These are phyloP conservation scores for Aureobasidium melanogenum DNA, from an alignment of 2,329 filamentous ascomycete species.

Conservation along the genomic window DNA sequence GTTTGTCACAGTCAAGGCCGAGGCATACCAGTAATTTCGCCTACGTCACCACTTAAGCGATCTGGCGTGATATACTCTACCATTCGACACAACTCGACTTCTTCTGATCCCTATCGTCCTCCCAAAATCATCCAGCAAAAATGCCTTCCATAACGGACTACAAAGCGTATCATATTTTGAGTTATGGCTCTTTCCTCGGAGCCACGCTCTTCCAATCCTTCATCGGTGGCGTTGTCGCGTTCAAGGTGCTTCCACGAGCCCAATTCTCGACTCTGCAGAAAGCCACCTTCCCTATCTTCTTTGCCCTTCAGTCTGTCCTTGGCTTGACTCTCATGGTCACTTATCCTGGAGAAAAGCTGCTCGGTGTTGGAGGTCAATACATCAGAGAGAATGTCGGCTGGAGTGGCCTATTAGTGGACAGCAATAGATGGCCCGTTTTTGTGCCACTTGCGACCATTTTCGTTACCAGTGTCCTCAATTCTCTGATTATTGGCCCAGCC, in stretches of 20 bases:
- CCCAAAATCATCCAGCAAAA: neutral
- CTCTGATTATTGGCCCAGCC: constrained; percentile 61
- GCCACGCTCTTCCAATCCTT: constrained; percentile 85
- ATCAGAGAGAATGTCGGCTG: constrained; percentile 21
- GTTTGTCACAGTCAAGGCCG: neutral
- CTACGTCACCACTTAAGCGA: constrained; percentile 5
- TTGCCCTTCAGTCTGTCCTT: constrained; percentile 68
- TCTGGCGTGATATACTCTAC: constrained; percentile 1
- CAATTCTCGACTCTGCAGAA: constrained; percentile 76
- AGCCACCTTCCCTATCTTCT: constrained; percentile 80
- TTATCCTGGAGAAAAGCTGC: constrained; percentile 54
- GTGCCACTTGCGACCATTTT: constrained; percentile 62
- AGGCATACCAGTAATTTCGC: neutral
- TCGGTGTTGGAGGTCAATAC: constrained; percentile 17
- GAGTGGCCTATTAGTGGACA: constrained; percentile 42
- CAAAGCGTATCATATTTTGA: constrained; percentile 67
- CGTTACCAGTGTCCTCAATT: constrained; percentile 61
- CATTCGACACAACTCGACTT: neutral
- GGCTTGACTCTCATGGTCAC: constrained; percentile 69
- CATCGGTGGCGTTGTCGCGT: constrained; percentile 63
- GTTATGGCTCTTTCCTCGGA: constrained; percentile 76
- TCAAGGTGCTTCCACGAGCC: constrained; percentile 64
- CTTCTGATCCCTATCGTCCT: neutral
- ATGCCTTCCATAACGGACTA: constrained; percentile 40
- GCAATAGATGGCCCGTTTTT: constrained; percentile 56